These are phyloP conservation scores for Candida sanyaensis DNA, from an alignment of 1,139 yeast species.

Conservation along the genomic window DNA sequence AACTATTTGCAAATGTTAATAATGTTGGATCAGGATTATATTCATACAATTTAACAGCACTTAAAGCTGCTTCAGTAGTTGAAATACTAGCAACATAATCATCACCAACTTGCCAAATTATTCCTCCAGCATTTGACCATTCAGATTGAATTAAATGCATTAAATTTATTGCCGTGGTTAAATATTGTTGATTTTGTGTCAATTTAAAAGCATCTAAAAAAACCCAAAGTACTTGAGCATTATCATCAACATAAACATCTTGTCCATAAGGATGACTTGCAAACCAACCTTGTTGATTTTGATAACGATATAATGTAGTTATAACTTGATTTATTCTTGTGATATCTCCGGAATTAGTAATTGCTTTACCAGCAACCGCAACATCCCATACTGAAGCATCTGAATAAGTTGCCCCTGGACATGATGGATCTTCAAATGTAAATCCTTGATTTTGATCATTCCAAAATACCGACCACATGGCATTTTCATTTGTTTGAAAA, in stretches of 20 bases:
- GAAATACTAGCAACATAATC: slow-evolving; percentile 36
- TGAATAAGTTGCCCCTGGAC: slow-evolving; percentile 10
- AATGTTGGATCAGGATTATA: slow-evolving; percentile 19
- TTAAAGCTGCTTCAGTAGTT: slow-evolving; percentile 34
- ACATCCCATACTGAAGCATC: slow-evolving; percentile 25
- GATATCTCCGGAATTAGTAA: slow-evolving; percentile 15
- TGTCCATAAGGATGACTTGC: slow-evolving; percentile 26
- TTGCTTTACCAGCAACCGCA: slow-evolving; percentile 25
- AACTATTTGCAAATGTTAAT: slow-evolving; percentile 24
- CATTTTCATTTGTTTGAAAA: slow-evolving; percentile 5
- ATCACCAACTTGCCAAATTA: slow-evolving; percentile 25
- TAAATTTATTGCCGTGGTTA: slow-evolving; percentile 19
- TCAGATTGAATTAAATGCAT: slow-evolving; percentile 21
- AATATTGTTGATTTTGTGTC: slow-evolving; percentile 17
- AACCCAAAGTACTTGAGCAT: slow-evolving; percentile 36
- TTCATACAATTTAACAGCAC: slow-evolving; percentile 29
- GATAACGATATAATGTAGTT: slow-evolving; percentile 15
- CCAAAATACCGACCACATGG: slow-evolving; percentile 19
- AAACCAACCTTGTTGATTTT: slow-evolving; percentile 22
- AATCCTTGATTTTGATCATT: slow-evolving; percentile 12
- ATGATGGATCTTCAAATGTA: slow-evolving; percentile 16
- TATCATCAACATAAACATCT: slow-evolving; percentile 37
- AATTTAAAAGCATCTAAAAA: slow-evolving; percentile 26
- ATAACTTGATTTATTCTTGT: slow-evolving; percentile 10
- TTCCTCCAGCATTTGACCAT: slow-evolving; percentile 28